Percentiles rank a stretch among this genome's conserved stretches.
These are phyloP conservation scores for Pseudogymnoascus sp. DNA, from an alignment of 2,329 filamentous ascomycete species.

Conservation along the genomic window DNA sequence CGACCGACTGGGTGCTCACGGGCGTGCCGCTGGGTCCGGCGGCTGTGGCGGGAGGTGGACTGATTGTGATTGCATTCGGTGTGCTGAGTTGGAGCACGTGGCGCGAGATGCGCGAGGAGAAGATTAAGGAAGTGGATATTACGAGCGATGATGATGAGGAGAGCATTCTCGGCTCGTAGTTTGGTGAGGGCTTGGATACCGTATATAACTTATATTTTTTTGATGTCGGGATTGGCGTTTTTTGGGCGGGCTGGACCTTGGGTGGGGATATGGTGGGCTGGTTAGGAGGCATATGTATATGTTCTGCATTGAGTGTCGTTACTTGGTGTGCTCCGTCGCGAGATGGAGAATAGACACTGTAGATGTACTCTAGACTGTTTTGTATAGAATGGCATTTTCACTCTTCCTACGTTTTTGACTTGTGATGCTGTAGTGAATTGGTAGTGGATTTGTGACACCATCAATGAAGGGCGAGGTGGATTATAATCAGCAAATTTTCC, in stretches of 20 bases:
- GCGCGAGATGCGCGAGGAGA: constrained; percentile 82
- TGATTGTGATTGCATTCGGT: constrained; percentile 85
- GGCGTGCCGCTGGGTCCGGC: constrained; percentile 67
- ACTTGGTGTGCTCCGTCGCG: background rate
- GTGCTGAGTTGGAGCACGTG: constrained; percentile 88
- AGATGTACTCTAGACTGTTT: constrained; percentile 7
- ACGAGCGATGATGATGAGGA: constrained; percentile 33
- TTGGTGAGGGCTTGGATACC: background rate
- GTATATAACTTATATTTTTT: background rate
- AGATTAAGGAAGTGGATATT: constrained; percentile 41
- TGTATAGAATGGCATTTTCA: background rate
- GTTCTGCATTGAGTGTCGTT: background rate
- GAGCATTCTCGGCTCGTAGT: background rate
- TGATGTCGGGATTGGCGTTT: background rate
- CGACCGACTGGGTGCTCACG: constrained; percentile 82
- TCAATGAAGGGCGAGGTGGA: background rate
- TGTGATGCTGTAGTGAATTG: background rate
- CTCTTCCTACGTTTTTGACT: background rate
- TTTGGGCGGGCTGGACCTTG: background rate
- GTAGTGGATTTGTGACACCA: background rate
- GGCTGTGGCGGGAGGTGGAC: constrained; percentile 69
- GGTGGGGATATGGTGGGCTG: background rate
- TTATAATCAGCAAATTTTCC: constrained; percentile 2
- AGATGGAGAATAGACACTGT: background rate
- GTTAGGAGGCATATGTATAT: background rate